Evolutionary conservation across 1,139 yeast species (phyloP), one percentile per base, ranked within the genome.

Genomic region (Lodderomyces oxycetoniae): DNA sequence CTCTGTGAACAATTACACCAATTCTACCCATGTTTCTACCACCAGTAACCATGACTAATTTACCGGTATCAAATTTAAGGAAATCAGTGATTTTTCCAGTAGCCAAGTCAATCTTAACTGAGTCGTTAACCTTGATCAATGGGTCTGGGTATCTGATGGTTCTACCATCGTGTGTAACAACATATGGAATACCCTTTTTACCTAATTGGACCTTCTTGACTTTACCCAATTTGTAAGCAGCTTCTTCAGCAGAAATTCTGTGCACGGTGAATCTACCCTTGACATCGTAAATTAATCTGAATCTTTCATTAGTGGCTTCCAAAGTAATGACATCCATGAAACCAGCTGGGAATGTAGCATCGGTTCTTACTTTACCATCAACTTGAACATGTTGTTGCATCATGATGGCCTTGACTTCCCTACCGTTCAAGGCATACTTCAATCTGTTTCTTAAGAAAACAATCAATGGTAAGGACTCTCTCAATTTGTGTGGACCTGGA

Each of bases 1-100:
- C 98, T 75, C 94, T 84, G 93, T 89, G 96, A 57, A 83, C 77
- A 67, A 89, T 88, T 55, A 86, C 88, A 83, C 98, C 98, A 66
- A 88, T 89, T 75, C 98, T 85, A 68, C 98, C 98, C 94, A 89
- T 81, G 84, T 87, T 88, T 75, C 96, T 91, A 76, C 97, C 97
- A 77, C 97, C 97, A 53, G 96, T 89, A 68, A 85, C 93, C 93
- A 88, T 89, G 53, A 83, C 96, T 65, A 87, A 77, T 72, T 79
- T 86, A 71, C 97, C 97, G 59, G 91, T 78, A 68, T 87, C 96
- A 66, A 89, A 89, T 74, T 87, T 86, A 74, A 89, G 79, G 75
- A 71, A 86, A 55, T 87, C 94, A 47, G 84, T 70, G 64, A 87
- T 81, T 79, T 89, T 89, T 69, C 96, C 96, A 53, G 96, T 71